These are phyloP conservation scores for Sugiyamaella sp. DNA, from an alignment of 1,139 yeast species.

Conservation along the genomic window DNA sequence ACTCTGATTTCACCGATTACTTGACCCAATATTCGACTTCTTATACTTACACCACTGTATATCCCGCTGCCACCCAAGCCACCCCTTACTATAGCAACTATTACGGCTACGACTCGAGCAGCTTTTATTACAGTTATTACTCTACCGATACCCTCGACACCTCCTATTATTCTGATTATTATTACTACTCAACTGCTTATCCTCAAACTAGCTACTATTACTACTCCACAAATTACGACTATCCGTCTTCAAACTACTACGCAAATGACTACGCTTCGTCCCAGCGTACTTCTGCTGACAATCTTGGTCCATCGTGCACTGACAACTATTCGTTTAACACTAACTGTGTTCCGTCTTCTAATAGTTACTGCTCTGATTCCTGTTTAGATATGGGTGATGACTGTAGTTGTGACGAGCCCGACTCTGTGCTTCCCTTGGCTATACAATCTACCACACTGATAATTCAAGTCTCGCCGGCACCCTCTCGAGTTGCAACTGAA, in stretches of 20 bases:
- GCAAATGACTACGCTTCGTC: not conserved
- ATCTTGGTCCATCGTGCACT: not conserved
- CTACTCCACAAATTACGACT: not conserved
- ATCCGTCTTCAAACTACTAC: not conserved
- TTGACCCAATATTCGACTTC: slow-evolving; percentile 7
- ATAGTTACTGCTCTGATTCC: not conserved
- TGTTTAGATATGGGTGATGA: not conserved
- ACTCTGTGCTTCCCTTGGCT: not conserved
- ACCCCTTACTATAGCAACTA: not conserved
- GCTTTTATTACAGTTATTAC: not conserved
- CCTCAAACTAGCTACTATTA: not conserved
- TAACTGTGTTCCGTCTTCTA: not conserved
- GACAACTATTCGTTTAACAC: not conserved
- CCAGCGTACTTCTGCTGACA: not conserved
- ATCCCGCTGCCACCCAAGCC: slow-evolving; percentile 6
- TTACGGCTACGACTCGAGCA: slow-evolving; percentile 1
- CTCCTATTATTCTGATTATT: not conserved
- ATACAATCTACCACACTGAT: not conserved
- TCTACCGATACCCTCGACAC: not conserved
- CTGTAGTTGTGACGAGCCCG: not conserved
- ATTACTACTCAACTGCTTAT: not conserved
- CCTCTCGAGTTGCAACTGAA: no score
- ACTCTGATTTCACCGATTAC: not conserved
- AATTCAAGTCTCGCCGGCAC: not conserved
- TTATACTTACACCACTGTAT: slow-evolving; percentile 11